Evolutionary conservation across 306 rosid genomes (phyloP), one percentile per base, ranked within the genome.

Genomic region (Psophocarpus tetragonolobus): DNA sequence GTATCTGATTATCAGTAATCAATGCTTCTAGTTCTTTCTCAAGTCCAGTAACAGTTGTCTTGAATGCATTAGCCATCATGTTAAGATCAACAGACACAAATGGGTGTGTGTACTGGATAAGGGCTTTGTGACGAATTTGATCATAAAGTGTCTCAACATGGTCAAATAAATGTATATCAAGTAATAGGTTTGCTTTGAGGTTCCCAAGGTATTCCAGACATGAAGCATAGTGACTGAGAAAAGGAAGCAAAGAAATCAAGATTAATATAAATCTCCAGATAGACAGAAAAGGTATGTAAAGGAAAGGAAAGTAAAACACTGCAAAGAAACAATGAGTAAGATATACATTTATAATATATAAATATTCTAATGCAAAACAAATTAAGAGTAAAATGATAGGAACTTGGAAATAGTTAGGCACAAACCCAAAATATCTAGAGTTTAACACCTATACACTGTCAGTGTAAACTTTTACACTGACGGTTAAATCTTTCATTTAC

Each of bases 41-140:
- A 60, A 96, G 89, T 81, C 96, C 99, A 4, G 87, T 75, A 82
- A 93, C 89, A 64, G 90, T 92, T 68, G 98, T 96, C 87, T 91
- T 96, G 89, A 96, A 96, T 79, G 99, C 99, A 88, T 85, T 82
- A 33, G 98, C 99, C 99, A 96, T 96, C 97, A 86, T 90, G 68
- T 78, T 73, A 69, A 96, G 75, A 79, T 96, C 99, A 73, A 96
- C 99, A 15, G 99, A 92, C 12, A 91, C 90, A 87, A 96, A 96
- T 64, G 99, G 99, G 82, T 82, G 97, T 7, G 96, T 93, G 67
- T 96, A 96, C 75, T 93, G 98, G 87, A 93, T 93, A 45, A 93
- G 94, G 58, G 98, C 98, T 87, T 90, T 96, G 84, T 90, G 92
- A 38, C 99, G 98, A 85, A 96, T 96, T 84, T 91, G 94, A 78